Base-by-base conservation (phyloP, 1,139 yeast species). In the Taphrina populina region DNA sequence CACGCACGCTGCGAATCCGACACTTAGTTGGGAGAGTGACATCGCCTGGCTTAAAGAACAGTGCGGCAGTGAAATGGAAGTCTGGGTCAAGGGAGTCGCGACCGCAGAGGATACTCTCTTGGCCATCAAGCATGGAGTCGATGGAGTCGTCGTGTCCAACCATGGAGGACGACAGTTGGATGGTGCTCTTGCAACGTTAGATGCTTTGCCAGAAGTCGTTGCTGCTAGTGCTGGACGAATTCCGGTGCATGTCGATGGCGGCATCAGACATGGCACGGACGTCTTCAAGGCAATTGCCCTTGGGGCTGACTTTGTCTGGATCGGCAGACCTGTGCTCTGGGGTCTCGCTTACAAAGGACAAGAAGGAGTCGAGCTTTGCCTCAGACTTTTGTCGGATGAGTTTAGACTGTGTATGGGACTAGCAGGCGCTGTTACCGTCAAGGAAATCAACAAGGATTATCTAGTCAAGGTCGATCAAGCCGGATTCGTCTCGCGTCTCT, bases 111-210 rank as follows among this genome's bases (percentile, higher is more conserved):
- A 82, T 63, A 78, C 83, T n/a, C 68, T 80, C 44, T 69, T 70
- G 54, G 84, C 83, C 26, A 76, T 80, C 7, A 75, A 77, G 58
- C 69, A 77, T 52, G 83, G 83, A 0, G 76, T 79, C 3, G 81
- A 78, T 52, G 87, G 85, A 6, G 77, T 81, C 56, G 77, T 82
- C 57, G 73, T 82, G 21, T 81, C 86, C 13, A 82, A 82, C 65
- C 88, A 82, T 64, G 88, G 88, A 24, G 88, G 88, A 17, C 70
- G 88, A 55, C 88, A 82, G 66, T 72, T 82, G 55, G 88, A 82
- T 62, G 78, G 75, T 58, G 74, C 83, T 1, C 72, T 76, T 64
- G 79, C 86, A 0, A 82, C 87, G 6, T 69, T 82, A 44, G 86
- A 82, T 64, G 77, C 82, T 1, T 72, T 83, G 51, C 80, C 82